Conservation (phyloP, 805 yeast genomes). For the Myxozyma neotropica region DNA sequence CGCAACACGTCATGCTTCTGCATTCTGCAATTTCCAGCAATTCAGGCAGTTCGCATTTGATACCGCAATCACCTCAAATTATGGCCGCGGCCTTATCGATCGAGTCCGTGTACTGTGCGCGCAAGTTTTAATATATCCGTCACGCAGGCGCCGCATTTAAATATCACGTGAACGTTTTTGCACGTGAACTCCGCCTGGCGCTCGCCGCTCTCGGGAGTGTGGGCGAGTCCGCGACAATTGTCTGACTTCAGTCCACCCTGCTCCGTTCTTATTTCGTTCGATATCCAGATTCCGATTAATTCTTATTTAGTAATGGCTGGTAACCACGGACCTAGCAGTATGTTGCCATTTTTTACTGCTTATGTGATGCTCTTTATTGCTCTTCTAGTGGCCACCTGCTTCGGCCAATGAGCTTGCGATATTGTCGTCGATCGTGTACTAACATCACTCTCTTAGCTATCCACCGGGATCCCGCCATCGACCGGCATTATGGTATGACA, state of each 20-base stretch:
- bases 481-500: conserved; percentile 29
- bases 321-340: conserved; percentile 25
- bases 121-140: no score
- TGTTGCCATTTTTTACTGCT: conserved; percentile 1
- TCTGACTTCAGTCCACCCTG: no score
- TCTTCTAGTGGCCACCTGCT: background rate
- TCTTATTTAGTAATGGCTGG: conserved; percentile 19
- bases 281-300: background rate
- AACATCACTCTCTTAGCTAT: conserved; percentile 21
- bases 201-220: no score
- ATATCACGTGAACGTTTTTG: no score
- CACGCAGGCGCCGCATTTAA: no score
- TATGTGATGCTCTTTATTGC: no score
- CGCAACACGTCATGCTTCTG: background rate
- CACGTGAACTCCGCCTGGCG: no score
- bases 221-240: no score
- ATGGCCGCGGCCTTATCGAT: background rate
- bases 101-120: no score
- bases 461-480: conserved; percentile 33
- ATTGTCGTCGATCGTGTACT: conserved; percentile 1
- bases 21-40: no score
- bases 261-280: background rate
- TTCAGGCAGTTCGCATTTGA: no score
- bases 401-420: conserved; percentile 10
- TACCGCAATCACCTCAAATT: no score